These are phyloP conservation scores for Coemansia sp. DNA, from an alignment of 192 early-diverging fungal species.

Conservation along the genomic window DNA sequence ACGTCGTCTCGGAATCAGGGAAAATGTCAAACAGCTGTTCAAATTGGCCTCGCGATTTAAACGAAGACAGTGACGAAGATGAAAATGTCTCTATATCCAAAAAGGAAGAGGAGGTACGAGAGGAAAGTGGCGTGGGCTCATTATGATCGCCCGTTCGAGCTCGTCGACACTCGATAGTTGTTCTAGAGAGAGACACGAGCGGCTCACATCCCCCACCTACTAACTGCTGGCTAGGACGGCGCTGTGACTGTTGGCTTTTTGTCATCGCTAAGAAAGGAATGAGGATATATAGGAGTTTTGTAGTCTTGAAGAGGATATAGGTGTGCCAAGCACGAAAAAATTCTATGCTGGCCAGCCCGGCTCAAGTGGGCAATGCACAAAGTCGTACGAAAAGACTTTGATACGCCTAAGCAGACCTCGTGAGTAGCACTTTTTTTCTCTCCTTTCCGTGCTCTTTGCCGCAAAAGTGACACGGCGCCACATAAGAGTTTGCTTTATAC, in stretches of 20 bases:
- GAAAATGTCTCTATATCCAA: conserved; percentile 35
- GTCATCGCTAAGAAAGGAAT: neutral
- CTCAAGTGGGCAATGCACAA: neutral
- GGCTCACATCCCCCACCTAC: conserved; percentile 25
- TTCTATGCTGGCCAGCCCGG: neutral
- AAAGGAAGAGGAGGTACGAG: conserved; percentile 20
- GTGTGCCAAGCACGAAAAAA: neutral
- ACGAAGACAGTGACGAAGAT: conserved; percentile 4
- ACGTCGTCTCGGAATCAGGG: conserved; percentile 10
- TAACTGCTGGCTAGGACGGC: neutral
- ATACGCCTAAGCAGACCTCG: neutral
- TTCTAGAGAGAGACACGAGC: conserved; percentile 35
- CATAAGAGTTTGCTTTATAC: neutral
- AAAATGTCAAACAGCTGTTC: conserved; percentile 31
- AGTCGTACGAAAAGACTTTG: neutral
- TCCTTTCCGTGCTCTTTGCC: neutral
- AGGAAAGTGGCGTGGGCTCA: conserved; percentile 12
- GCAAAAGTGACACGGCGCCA: conserved; percentile 1
- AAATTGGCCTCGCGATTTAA: conserved; percentile 29
- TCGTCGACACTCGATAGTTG: conserved; percentile 36
- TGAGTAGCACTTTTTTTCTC: neutral
- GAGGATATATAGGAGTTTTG: neutral
- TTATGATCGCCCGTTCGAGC: conserved; percentile 2
- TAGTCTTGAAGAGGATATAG: neutral
- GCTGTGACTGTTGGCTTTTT: neutral